Percentiles rank a stretch among this genome's conserved stretches.
Evolutionary conservation across 441 rosid species (phyloP).

Genomic region (Arabidopsis lyrata): DNA sequence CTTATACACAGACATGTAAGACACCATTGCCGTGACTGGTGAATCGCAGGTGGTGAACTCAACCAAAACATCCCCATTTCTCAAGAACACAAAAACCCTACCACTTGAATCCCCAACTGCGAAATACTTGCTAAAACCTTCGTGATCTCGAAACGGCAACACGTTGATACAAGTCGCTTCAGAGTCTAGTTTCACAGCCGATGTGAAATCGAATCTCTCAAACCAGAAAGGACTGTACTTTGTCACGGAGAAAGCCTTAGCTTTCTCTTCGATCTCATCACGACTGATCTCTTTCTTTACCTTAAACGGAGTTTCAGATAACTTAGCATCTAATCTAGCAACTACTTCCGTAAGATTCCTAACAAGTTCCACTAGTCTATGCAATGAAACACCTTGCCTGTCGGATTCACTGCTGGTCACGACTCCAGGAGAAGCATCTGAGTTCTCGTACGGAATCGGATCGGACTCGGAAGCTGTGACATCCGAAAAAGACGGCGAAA

Average conservation of each 20-base stretch:
- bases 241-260: conserved; percentile 61
- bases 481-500: conserved; percentile 44
- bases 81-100: conserved; percentile 68
- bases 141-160: conserved; percentile 81
- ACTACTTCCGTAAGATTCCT: conserved; percentile 75
- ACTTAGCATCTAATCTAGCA: conserved; percentile 58
- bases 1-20: conserved; percentile 73
- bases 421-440: conserved; percentile 34
- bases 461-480: conserved; percentile 45
- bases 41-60: conserved; percentile 65
- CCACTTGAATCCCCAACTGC: conserved; percentile 92
- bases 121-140: conserved; percentile 86
- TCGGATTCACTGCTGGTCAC: conserved; percentile 31
- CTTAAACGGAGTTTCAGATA: conserved; percentile 43
- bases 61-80: conserved; percentile 82
- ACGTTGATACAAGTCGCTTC: conserved; percentile 72
- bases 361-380: conserved; percentile 77
- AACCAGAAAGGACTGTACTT: conserved; percentile 90
- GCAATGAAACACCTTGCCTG: conserved; percentile 55
- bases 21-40: conserved; percentile 78
- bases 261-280: conserved; percentile 48
- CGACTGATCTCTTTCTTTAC: conserved; percentile 39
- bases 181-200: conserved; percentile 86
- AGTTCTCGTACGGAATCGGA: conserved; percentile 46
- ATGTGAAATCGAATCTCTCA: conserved; percentile 86